phyloP scores from a whole-genome alignment of 2,329 filamentous ascomycete genomes.

The Lecanosticta acicola region DNA sequence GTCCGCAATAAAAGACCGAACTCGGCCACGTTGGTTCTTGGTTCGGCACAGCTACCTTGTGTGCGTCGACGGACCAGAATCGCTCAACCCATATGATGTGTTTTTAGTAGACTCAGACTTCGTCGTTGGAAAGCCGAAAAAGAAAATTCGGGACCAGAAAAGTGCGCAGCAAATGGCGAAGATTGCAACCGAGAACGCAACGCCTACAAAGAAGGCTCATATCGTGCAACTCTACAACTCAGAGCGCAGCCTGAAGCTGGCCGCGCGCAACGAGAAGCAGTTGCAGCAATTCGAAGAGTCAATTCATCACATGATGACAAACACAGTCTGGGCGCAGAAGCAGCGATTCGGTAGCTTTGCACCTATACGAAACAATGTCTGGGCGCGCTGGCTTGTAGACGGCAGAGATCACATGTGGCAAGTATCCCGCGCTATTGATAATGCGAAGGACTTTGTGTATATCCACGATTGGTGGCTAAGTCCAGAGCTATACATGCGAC shows the following conservation, averaged over 20 bases:
- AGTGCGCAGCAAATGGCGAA: slow-evolving; percentile 59
- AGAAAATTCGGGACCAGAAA: slow-evolving; percentile 45
- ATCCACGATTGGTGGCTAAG: slow-evolving; percentile 99
- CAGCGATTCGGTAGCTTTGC: slow-evolving; percentile 94
- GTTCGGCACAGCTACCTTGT: slow-evolving; percentile 97
- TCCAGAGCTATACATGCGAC: slow-evolving; percentile 89
- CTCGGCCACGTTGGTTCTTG: slow-evolving; percentile 93
- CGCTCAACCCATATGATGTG: slow-evolving; percentile 98
- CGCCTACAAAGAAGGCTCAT: slow-evolving; percentile 64
- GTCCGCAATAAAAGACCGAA: slow-evolving; percentile 69
- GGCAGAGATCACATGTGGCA: slow-evolving; percentile 99
- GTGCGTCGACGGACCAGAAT: slow-evolving; percentile 96
- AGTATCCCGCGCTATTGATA: slow-evolving; percentile 90
- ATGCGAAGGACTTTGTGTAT: slow-evolving; percentile 96
- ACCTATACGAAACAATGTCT: slow-evolving; percentile 77
- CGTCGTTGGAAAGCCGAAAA: slow-evolving; percentile 66
- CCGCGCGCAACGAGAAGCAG: slow-evolving; percentile 85
- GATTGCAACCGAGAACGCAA: slow-evolving; percentile 55
- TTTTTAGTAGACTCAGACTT: slow-evolving; percentile 94
- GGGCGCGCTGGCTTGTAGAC: slow-evolving; percentile 94
- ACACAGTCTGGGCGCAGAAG: slow-evolving; percentile 73
- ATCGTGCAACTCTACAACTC: slow-evolving; percentile 83
- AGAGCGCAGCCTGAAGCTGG: slow-evolving; percentile 83
- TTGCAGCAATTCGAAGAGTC: slow-evolving; percentile 91
- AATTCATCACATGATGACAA: slow-evolving; percentile 75